These are phyloP conservation scores for Cytospora leucostoma DNA, from an alignment of 2,329 filamentous ascomycete species.

Conservation along the genomic window DNA sequence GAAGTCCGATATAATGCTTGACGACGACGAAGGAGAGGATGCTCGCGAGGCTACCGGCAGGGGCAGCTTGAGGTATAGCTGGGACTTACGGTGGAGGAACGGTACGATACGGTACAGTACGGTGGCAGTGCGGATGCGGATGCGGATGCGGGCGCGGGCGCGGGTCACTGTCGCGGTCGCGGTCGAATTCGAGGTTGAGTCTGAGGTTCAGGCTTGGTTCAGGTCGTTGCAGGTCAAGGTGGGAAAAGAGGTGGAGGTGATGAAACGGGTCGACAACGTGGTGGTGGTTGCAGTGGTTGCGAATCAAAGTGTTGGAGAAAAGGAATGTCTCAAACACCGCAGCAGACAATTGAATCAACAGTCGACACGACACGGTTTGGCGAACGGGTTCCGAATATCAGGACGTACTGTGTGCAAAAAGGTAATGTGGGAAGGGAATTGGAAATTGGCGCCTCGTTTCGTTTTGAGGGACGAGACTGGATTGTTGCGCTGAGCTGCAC, in stretches of 20 bases:
- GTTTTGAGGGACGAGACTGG: conserved; percentile 25
- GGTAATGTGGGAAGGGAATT: conserved; percentile 12
- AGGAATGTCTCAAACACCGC: conserved; percentile 15
- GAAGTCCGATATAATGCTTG: conserved; percentile 6
- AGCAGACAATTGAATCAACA: conserved; percentile 4
- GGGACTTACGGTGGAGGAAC: background rate
- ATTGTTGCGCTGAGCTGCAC: background rate
- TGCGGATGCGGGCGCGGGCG: too few species aligned
- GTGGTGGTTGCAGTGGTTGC: conserved; percentile 13
- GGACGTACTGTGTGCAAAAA: conserved; percentile 16
- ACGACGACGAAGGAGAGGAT: conserved; percentile 11
- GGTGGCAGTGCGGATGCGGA: background rate
- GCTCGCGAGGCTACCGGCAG: conserved; percentile 5
- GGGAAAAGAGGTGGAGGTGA: conserved; percentile 5
- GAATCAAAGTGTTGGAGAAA: conserved; percentile 16
- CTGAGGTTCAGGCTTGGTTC: conserved; percentile 6
- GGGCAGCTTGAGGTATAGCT: background rate
- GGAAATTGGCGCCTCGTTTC: conserved; percentile 28
- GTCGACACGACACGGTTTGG: conserved; percentile 14
- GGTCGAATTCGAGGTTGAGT: background rate
- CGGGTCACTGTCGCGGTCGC: background rate
- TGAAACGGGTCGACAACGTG: conserved; percentile 13
- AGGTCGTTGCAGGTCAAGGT: conserved; percentile 11
- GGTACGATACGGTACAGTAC: background rate
- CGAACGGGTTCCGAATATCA: conserved; percentile 9